phyloP scores from a whole-genome alignment of 1,284 basidiomycete species.

The Chondrostereum purpureum region DNA sequence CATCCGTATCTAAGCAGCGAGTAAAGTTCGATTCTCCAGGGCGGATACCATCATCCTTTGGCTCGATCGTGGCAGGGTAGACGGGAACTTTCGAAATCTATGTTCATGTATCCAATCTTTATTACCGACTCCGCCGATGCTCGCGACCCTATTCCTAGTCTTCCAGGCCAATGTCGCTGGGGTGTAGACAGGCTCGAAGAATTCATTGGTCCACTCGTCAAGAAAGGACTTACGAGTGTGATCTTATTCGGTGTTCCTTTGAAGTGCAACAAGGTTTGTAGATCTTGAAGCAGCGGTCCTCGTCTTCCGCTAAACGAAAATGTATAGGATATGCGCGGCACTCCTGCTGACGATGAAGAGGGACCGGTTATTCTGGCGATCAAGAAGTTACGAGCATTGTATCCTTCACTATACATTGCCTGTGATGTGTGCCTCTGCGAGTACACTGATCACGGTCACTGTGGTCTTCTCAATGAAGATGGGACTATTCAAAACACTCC shows the following conservation, averaged over 20 bases:
- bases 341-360: conserved; percentile 82
- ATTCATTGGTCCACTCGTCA: conserved; percentile 83
- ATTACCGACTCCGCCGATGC: conserved; percentile 90
- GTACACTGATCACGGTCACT: conserved; percentile 98
- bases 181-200: conserved; percentile 87
- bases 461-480: conserved; percentile 74
- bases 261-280: conserved; percentile 71
- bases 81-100: conserved; percentile 74
- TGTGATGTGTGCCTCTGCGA: conserved; percentile 99
- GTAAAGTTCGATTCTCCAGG: conserved; percentile 75
- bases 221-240: conserved; percentile 87
- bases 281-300: conserved; percentile 2
- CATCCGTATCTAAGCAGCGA: not conserved
- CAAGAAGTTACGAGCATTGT: conserved; percentile 68
- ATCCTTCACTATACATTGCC: conserved; percentile 83
- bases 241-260: conserved; percentile 97
- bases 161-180: conserved; percentile 91
- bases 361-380: conserved; percentile 95
- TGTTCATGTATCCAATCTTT: conserved; percentile 98
- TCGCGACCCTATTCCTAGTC: conserved; percentile 63
- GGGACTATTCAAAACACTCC: conserved; percentile 71
- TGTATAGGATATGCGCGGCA: conserved; percentile 72
- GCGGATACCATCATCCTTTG: conserved; percentile 88
- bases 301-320: conserved; percentile 2
- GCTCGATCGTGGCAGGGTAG: conserved; percentile 80